Percentiles rank a stretch among this genome's conserved stretches.
Evolutionary conservation across 352 stramenopile species (phyloP).

Genomic region (Phytophthora syringae): DNA sequence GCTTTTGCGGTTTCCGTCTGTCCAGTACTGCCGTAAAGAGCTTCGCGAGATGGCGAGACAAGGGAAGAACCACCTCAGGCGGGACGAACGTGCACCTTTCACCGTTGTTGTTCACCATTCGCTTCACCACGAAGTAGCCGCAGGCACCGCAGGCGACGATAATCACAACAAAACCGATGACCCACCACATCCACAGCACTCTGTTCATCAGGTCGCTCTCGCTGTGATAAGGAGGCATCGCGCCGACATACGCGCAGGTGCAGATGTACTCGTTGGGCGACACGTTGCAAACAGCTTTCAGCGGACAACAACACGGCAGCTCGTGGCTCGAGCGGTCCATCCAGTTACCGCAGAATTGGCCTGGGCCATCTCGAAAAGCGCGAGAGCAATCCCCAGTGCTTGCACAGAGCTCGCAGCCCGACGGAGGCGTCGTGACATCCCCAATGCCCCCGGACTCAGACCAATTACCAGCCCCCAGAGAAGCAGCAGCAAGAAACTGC

Average conservation of each 20-base stretch:
- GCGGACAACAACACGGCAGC: conserved; percentile 33
- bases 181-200: conserved; percentile 24
- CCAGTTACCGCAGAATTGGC: conserved; percentile 32
- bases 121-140: conserved; percentile 15
- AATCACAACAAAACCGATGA: conserved; percentile 9
- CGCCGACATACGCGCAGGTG: conserved; percentile 25
- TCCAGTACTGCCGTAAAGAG: conserved; percentile 11
- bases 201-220: conserved; percentile 26
- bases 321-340: conserved; percentile 22
- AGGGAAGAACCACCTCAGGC: conserved; percentile 2
- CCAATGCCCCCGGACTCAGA: conserved; percentile 10
- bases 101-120: not conserved
- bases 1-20: not conserved
- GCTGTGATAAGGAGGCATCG: conserved; percentile 19
- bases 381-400: conserved; percentile 26
- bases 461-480: not conserved
- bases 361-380: conserved; percentile 26
- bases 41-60: conserved; percentile 17
- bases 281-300: conserved; percentile 30
- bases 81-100: not conserved
- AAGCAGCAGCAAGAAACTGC: not conserved
- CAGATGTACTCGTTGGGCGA: conserved; percentile 29
- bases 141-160: conserved; percentile 1
- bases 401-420: conserved; percentile 31
- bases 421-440: conserved; percentile 13